phyloP scores from a whole-genome alignment of 345 rosid species.

The Hibiscus trionum region DNA sequence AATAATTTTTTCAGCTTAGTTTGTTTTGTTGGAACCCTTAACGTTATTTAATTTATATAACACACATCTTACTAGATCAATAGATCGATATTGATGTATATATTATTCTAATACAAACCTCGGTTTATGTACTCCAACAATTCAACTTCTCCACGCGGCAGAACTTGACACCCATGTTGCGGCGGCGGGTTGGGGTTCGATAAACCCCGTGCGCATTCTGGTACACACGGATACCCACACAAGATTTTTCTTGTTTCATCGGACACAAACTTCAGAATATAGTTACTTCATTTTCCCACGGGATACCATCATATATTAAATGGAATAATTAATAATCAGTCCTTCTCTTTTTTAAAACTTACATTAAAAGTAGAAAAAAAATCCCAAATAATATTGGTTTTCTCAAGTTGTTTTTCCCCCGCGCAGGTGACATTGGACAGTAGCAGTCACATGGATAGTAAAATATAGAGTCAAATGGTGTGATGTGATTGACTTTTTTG shows the following conservation, averaged over 20 bases:
- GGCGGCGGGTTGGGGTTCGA: slow-evolving; percentile 4
- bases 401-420: neutral
- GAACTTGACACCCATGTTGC: slow-evolving; percentile 4
- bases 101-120: neutral
- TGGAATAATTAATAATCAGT: neutral
- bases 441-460: neutral
- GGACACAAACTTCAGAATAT: neutral
- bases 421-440: neutral
- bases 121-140: neutral
- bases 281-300: neutral
- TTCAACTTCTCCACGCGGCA: neutral
- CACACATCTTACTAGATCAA: too few species aligned
- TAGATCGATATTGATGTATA: neutral
- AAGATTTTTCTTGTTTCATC: neutral
- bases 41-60: too few species aligned
- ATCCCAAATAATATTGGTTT: neutral
- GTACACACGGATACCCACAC: neutral
- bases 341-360: too few species aligned
- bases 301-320: neutral
- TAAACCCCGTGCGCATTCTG: neutral
- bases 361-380: too few species aligned
- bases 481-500: slow-evolving; percentile 6
- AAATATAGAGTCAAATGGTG: neutral
- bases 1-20: too few species aligned
- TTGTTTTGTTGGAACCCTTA: too few species aligned